Evolutionary conservation across 805 yeast genomes (phyloP), one percentile per base, ranked within the genome.

Genomic region (Grigorovia yakushimaensis): DNA sequence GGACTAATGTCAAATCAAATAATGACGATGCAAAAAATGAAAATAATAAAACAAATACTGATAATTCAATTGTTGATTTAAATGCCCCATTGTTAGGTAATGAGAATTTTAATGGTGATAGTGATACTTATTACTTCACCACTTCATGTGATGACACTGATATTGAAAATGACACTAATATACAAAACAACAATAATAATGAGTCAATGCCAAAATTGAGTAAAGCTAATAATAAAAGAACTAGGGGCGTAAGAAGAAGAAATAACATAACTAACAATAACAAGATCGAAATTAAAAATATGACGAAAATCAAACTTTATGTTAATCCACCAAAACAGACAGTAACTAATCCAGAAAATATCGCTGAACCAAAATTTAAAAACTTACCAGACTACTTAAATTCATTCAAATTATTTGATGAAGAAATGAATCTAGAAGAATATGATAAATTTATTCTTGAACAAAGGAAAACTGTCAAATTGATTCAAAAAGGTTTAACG

Each of bases 281-380:
- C 22, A n/a, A 43, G 21, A 49, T 58, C 35, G 42, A 45, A 50
- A 30, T 50, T 24, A 22, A 50, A 17, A 49, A 44, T 44, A 55
- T 4, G 66, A 69, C 2, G n/a, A 59, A 54, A 21, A 46, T 72
- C 1, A 65, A 56, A 11, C 44, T 76, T 8, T 64, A 57, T 3
- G 58, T 72, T 3, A 47, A 60, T 13, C 62, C 67, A 22, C 78
- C 78, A 8, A 65, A 68, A 21, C 80, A 74, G 41, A 62, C 72
- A 4, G 68, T 81, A 5, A 73, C 84, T 0, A 82, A 82, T 54
- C 88, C 89, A 7, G 65, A 69, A 22, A 84, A 81, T 62, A 69
- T 73, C 5, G 62, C 75, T 0, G 57, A 62, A 6, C 81, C 84
- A 1, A 57, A 70, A 45, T 77, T 62, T 51, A 52, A 52, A 6